Evolutionary conservation across 106 monocot species (phyloP), one percentile per base, ranked within the genome.

Genomic region (Platanthera guangdongensis): DNA sequence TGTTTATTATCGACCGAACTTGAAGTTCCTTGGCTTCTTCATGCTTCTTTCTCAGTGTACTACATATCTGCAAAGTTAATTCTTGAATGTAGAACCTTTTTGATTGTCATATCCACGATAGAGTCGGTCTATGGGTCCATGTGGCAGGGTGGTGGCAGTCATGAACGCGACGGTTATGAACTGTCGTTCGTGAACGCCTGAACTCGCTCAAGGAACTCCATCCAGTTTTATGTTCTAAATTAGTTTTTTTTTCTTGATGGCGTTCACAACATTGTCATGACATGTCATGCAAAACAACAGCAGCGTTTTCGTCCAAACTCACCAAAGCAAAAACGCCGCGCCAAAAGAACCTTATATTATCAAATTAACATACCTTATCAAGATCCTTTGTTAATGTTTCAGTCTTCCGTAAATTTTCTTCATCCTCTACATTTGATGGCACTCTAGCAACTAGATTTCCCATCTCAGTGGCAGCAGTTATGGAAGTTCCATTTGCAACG

Each of bases 21-120:
- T 90, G 80, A 73, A 94, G 65, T 8, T 99, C 91, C 80, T 92
- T 90, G 47, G 97, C 94, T 78, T 99, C 94, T 59, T 91, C 94
- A 21, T 90, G 87, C 71, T 94, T 89, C 86, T 84, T 99, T 83
- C 75, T 94, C 64, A 99, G 83, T 77, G 81, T 81, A 74, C 57
- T 84, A 82, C 91, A 86, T 76, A 99, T 85, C 94, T 99, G 81
- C 72, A 79, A 75, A 71, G 15, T 51, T 72, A 50, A 8, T 3
- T 8, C 49, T 18, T 72, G 6, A 60, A n/a, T 14, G 39, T 39
- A 39, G 39, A 39, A 39, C 39, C 39, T 39, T 39, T 39, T 39
- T 39, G 39, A 39, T 39, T 39, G 39, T 39, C 39, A 39, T 39
- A 39, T 39, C 1, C 39, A 39, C 39, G 39, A 39, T 39, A 39